phyloP scores from a whole-genome alignment of 2,329 filamentous ascomycete species.

The Cryphonectria parasitica region DNA sequence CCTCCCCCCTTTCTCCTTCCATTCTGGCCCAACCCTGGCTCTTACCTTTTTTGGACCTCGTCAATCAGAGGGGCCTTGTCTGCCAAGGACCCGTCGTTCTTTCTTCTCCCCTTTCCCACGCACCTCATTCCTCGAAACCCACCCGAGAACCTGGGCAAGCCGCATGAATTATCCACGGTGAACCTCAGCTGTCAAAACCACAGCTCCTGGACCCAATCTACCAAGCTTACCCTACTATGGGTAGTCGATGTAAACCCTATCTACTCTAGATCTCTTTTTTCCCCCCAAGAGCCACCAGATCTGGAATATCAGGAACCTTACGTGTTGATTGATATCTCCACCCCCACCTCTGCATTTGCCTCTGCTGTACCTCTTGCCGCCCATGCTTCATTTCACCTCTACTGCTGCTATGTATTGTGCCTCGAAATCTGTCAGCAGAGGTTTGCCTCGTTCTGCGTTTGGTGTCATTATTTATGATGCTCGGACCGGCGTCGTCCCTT shows the following conservation, averaged over 20 bases:
- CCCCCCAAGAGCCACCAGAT: too few relatives aligned
- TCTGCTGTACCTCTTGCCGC: too few relatives aligned
- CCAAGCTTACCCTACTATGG: background rate
- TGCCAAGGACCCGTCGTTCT: background rate
- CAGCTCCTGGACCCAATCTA: background rate
- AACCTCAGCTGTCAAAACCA: background rate
- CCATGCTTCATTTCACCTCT: background rate
- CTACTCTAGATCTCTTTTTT: too few relatives aligned
- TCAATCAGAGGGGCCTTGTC: background rate
- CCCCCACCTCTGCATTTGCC: too few relatives aligned
- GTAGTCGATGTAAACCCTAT: background rate
- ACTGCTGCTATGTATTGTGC: background rate
- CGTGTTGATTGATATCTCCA: too few relatives aligned
- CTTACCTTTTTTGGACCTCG: background rate
- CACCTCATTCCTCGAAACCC: background rate
- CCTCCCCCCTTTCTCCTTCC: background rate
- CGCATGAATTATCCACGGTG: background rate
- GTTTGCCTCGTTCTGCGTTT: background rate
- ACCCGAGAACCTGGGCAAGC: conserved; percentile 2
- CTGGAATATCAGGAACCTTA: too few relatives aligned
- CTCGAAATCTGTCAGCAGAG: background rate
- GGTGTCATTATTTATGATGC: background rate
- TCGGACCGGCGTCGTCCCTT: background rate
- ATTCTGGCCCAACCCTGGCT: background rate
- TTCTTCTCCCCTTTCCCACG: conserved; percentile 1